Base-by-base conservation (phyloP, 2,329 filamentous ascomycete species). In the Parasarocladium wereldwijsianum region DNA sequence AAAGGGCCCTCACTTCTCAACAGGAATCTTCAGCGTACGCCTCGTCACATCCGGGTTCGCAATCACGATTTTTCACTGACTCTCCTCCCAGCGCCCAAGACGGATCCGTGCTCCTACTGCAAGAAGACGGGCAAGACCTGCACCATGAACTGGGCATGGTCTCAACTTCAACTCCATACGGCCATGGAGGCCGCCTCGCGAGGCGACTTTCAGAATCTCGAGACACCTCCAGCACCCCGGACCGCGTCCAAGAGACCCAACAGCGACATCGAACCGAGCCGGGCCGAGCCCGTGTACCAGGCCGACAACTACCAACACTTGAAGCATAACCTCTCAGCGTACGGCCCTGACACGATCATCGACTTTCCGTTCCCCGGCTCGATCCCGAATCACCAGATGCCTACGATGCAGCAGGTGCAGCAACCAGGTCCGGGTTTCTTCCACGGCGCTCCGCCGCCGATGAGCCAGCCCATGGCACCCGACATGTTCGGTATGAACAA, bases 61-160 rank as follows among this genome's bases (percentile, higher is more conserved):
- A 7, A 26, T 17, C 30, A 5, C 11, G 12, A 11, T 20, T 21
- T n/a, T 23, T 17, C 17, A 22, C 24, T 32, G 31, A 32, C 24
- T 19, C 4, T 21, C 12, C 8, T 15, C 27, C 9, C 10, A 26
- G 31, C 18, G 10, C 24, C 31, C 6, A 24, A 32, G 18, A 22
- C 23, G 10, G 23, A 24, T 6, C 35, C 40, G 9, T 43, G 41
- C 21, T 43, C 41, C 3, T 42, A 42, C 22, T 43, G 41, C 22
- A 24, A 23, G 5, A 42, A 36, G 31, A 43, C 41, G 7, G 35
- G 33, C 2, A 43, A 43, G 29, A 17, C 7, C 2, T 43, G 41
- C 21, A 42, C 40, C 3, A 32, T 40, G 26, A 28, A 41, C 8
- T 43, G 41, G 41, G 36, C 23, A 8, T 34, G 32, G 24, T 33